These are phyloP conservation scores for Colletotrichum siamense DNA, from an alignment of 2,329 filamentous ascomycete species.

Conservation along the genomic window DNA sequence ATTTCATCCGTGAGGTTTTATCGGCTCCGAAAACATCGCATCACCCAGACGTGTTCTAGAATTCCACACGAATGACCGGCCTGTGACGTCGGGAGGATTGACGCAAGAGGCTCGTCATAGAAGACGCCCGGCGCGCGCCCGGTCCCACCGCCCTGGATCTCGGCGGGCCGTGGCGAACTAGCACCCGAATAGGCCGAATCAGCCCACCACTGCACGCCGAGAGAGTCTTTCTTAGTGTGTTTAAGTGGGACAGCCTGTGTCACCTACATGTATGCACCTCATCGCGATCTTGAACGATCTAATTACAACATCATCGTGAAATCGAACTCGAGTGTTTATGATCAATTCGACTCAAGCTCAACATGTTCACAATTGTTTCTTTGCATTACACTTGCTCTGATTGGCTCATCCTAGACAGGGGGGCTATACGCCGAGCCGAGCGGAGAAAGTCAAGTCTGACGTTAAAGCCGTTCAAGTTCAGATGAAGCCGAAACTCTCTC, in stretches of 20 bases:
- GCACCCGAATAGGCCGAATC: neutral
- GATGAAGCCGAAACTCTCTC: neutral
- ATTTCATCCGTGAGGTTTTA: neutral
- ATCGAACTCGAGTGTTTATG: too few species aligned
- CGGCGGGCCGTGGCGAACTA: slow-evolving; percentile 1
- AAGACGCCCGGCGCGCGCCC: neutral
- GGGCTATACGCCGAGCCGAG: neutral
- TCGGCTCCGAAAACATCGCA: neutral
- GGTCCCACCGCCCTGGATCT: neutral
- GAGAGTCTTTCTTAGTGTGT: neutral
- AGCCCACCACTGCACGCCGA: neutral
- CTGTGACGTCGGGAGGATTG: slow-evolving; percentile 18
- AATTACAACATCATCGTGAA: neutral
- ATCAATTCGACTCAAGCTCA: neutral
- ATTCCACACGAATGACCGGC: neutral
- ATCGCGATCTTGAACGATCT: neutral
- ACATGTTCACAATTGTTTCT: neutral
- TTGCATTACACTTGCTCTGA: neutral
- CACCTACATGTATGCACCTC: neutral
- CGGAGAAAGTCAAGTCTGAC: neutral
- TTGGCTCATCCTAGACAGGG: neutral
- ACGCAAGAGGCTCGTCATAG: slow-evolving; percentile 21
- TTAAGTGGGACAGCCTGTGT: too few species aligned
- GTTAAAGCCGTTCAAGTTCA: neutral
- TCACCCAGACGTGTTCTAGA: neutral